Evolutionary conservation across 1,284 basidiomycete species (phyloP).

Genomic region (Lignosus rhinocerotis): DNA sequence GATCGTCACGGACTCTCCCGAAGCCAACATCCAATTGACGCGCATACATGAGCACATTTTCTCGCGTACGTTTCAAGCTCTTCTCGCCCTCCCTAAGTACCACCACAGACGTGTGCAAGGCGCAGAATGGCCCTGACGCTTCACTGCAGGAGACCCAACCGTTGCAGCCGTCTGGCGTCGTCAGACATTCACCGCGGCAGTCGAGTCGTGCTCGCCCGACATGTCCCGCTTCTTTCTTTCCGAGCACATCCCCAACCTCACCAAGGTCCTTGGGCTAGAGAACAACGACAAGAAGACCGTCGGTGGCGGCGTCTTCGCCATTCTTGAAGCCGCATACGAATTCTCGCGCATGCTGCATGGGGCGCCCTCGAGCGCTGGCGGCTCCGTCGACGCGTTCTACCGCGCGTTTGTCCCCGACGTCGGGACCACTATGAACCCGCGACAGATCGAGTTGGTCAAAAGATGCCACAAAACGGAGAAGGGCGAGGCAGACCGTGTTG

Average conservation of each 20-base stretch:
- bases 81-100: background rate
- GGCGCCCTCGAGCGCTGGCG: conserved; percentile 55
- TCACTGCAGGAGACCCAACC: conserved; percentile 64
- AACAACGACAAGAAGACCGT: conserved; percentile 30
- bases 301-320: conserved; percentile 44
- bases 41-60: conserved; percentile 85
- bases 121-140: background rate
- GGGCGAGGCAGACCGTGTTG: conserved; percentile 69
- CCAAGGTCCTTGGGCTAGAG: conserved; percentile 43
- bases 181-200: conserved; percentile 81
- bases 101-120: background rate
- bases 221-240: conserved; percentile 64
- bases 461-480: conserved; percentile 72
- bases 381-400: conserved; percentile 68
- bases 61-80: conserved; percentile 51
- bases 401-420: conserved; percentile 80
- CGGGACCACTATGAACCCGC: conserved; percentile 62
- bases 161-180: conserved; percentile 83
- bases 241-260: conserved; percentile 66
- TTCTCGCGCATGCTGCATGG: conserved; percentile 84
- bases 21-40: conserved; percentile 78
- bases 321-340: conserved; percentile 68
- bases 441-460: conserved; percentile 77
- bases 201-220: conserved; percentile 68
- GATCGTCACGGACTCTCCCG: conserved; percentile 72